Conservation (phyloP, 257 asterid genomes). For the Penstemon newberryi region DNA sequence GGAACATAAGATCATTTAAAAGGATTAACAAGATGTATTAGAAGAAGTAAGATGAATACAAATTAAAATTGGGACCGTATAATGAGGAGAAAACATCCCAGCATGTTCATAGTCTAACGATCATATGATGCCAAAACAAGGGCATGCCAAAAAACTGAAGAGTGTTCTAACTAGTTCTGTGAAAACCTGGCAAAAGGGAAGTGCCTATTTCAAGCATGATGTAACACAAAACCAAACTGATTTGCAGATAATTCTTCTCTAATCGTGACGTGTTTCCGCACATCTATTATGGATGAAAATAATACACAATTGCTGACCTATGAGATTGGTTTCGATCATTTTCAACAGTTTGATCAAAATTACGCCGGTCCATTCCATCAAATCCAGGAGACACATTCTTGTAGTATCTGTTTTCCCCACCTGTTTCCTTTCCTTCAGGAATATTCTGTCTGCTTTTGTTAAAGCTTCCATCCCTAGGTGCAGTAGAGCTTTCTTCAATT, state of each 20-base stretch:
- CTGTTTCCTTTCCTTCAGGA: slow-evolving; percentile 44
- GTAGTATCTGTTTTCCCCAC: slow-evolving; percentile 42
- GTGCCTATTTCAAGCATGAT: slow-evolving; percentile 11
- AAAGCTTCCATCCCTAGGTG: slow-evolving; percentile 32
- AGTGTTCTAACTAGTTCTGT: not conserved
- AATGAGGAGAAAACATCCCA: slow-evolving; percentile 3
- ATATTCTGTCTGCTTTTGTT: slow-evolving; percentile 38
- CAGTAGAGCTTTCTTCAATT: slow-evolving; percentile 29
- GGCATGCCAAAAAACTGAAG: slow-evolving; percentile 1
- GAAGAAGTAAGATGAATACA: not conserved
- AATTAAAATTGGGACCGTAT: not conserved
- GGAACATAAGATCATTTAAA: not conserved
- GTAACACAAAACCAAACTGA: not conserved
- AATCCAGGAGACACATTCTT: slow-evolving; percentile 57
- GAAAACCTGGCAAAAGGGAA: slow-evolving; percentile 5
- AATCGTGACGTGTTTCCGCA: slow-evolving; percentile 21
- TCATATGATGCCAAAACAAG: slow-evolving; percentile 17
- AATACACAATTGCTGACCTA: slow-evolving; percentile 44
- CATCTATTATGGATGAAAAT: slow-evolving; percentile 12
- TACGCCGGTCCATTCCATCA: slow-evolving; percentile 49
- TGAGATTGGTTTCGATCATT: slow-evolving; percentile 43
- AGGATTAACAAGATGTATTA: not conserved
- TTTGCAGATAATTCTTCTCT: slow-evolving; percentile 9
- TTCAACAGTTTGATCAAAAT: slow-evolving; percentile 43
- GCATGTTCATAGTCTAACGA: slow-evolving; percentile 13